phyloP scores from a whole-genome alignment of 225 moss, liverwort and hornwort genomes.

The Bryum argenteum region DNA sequence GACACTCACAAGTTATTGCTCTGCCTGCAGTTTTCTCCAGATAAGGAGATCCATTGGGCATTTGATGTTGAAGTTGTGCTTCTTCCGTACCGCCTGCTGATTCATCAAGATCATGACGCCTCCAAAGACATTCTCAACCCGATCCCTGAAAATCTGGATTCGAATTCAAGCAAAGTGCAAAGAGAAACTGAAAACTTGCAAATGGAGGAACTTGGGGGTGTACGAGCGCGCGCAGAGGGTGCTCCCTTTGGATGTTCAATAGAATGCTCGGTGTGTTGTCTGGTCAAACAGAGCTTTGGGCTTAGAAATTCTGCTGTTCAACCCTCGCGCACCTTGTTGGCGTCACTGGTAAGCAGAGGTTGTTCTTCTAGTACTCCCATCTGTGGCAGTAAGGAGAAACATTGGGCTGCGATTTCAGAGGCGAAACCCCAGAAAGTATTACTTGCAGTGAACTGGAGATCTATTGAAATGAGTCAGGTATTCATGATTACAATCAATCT shows the following conservation, averaged over 20 bases:
- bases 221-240: slow-evolving; percentile 16
- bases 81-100: slow-evolving; percentile 50
- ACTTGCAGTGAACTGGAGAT: slow-evolving; percentile 46
- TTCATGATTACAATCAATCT: slow-evolving; percentile 12
- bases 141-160: slow-evolving; percentile 24
- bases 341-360: slow-evolving; percentile 35
- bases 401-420: slow-evolving; percentile 34
- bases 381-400: slow-evolving; percentile 37
- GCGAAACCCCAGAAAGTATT: slow-evolving; percentile 46
- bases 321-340: slow-evolving; percentile 31
- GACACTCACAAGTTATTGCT: slow-evolving; percentile 1
- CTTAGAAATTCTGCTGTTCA: slow-evolving; percentile 26
- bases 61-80: slow-evolving; percentile 53
- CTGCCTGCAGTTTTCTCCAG: slow-evolving; percentile 44
- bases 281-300: slow-evolving; percentile 35
- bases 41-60: slow-evolving; percentile 44
- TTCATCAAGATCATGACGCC: slow-evolving; percentile 37
- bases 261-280: slow-evolving; percentile 42
- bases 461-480: slow-evolving; percentile 57
- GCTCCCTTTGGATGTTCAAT: slow-evolving; percentile 32
- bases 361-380: slow-evolving; percentile 26
- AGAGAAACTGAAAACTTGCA: slow-evolving; percentile 8
- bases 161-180: slow-evolving; percentile 24
- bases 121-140: slow-evolving; percentile 23
- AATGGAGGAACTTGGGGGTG: slow-evolving; percentile 21